phyloP scores from a whole-genome alignment of 2,329 filamentous ascomycete genomes.

The Alternaria longipes region DNA sequence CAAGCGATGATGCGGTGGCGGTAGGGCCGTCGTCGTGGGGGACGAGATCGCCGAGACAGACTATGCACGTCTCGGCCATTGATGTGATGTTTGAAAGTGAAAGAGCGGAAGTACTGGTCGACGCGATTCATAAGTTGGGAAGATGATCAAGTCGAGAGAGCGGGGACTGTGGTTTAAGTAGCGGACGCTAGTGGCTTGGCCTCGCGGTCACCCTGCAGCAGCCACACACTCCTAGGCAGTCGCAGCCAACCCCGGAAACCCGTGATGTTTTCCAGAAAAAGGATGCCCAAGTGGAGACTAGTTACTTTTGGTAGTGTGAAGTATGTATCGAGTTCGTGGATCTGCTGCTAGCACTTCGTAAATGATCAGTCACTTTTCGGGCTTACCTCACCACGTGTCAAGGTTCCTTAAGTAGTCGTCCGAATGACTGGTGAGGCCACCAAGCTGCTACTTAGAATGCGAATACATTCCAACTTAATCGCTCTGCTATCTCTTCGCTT shows the following conservation, averaged over 20 bases:
- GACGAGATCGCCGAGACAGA: conserved; percentile 75
- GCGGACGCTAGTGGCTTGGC: conserved; percentile 30
- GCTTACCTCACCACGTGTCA: conserved; percentile 49
- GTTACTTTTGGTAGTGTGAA: conserved; percentile 2
- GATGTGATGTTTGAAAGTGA: conserved; percentile 29
- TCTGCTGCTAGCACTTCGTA: conserved; percentile 13
- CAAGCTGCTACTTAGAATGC: conserved; percentile 40
- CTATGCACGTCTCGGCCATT: conserved; percentile 76
- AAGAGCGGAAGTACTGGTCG: conserved; percentile 33
- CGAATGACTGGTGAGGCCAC: conserved; percentile 42
- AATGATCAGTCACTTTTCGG: conserved; percentile 25
- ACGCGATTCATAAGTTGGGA: conserved; percentile 48
- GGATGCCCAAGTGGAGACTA: conserved; percentile 15
- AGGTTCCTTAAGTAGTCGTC: conserved; percentile 29
- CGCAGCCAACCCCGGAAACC: conserved; percentile 28
- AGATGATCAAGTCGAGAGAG: conserved; percentile 44
- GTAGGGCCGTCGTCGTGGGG: conserved; percentile 60
- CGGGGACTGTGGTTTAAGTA: conserved; percentile 35
- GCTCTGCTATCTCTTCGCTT: conserved; percentile 19
- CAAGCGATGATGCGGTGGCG: conserved; percentile 38
- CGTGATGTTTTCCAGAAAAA: conserved; percentile 20
- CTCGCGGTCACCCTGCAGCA: conserved; percentile 28
- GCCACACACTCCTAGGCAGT: conserved; percentile 34
- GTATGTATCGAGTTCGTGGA: conserved; percentile 12
- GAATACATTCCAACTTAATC: conserved; percentile 40